Conservation (phyloP, 805 yeast genomes). For the Candida easanensis region DNA sequence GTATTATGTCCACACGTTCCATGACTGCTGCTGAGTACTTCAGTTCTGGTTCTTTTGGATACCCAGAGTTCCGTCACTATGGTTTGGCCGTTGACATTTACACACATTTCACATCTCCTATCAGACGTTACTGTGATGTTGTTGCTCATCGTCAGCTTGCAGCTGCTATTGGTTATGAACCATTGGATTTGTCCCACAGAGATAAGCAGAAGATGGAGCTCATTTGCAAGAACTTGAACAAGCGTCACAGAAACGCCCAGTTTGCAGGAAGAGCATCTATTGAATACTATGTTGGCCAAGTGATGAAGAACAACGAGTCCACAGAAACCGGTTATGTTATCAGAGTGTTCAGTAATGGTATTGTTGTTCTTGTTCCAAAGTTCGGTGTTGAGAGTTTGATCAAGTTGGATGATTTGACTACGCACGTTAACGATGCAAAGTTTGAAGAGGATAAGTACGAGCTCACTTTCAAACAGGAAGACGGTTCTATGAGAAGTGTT, state of each 20-base stretch:
- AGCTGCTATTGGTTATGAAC: slow-evolving; percentile 95
- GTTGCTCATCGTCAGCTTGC: slow-evolving; percentile 97
- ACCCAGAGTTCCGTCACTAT: slow-evolving; percentile 91
- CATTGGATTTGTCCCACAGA: slow-evolving; percentile 74
- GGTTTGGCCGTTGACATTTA: slow-evolving; percentile 97
- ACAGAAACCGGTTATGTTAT: slow-evolving; percentile 88
- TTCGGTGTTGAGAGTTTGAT: slow-evolving; percentile 95
- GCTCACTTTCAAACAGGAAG: slow-evolving; percentile 52
- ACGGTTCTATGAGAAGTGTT: slow-evolving; percentile 46
- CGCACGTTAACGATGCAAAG: slow-evolving; percentile 57
- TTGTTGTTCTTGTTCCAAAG: slow-evolving; percentile 90
- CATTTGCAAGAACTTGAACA: slow-evolving; percentile 85
- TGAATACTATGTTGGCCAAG: slow-evolving; percentile 97
- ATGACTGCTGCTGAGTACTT: slow-evolving; percentile 99
- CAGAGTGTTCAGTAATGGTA: slow-evolving; percentile 90
- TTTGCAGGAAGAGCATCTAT: slow-evolving; percentile 98
- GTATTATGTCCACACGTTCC: slow-evolving; percentile 97
- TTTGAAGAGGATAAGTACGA: slow-evolving; percentile 79
- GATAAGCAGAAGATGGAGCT: slow-evolving; percentile 88
- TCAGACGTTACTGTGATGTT: slow-evolving; percentile 95
- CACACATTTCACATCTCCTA: slow-evolving; percentile 98
- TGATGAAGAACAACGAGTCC: slow-evolving; percentile 80
- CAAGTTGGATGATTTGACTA: slow-evolving; percentile 68
- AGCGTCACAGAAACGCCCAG: slow-evolving; percentile 95
- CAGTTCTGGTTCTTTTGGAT: slow-evolving; percentile 84